Percentiles rank a stretch among this genome's conserved stretches.
Conservation (phyloP, 2,329 filamentous ascomycete genomes). For the Waltergamsia citrina region DNA sequence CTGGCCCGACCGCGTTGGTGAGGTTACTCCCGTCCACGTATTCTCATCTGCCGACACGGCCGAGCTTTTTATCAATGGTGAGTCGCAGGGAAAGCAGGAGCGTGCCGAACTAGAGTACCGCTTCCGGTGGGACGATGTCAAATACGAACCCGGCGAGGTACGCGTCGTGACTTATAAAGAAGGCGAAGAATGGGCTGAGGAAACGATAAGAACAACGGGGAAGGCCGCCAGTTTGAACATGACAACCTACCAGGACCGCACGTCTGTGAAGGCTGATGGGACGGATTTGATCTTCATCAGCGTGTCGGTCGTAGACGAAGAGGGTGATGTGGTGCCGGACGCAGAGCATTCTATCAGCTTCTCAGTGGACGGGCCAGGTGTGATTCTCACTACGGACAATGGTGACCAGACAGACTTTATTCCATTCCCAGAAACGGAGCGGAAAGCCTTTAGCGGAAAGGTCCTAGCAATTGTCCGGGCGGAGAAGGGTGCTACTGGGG, state of each 20-base stretch:
- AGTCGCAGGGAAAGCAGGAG: constrained; percentile 29
- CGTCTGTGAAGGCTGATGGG: constrained; percentile 26
- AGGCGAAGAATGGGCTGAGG: constrained; percentile 33
- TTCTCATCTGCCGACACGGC: constrained; percentile 40
- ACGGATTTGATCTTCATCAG: constrained; percentile 35
- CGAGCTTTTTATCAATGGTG: constrained; percentile 43
- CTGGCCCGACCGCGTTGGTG: constrained; percentile 35
- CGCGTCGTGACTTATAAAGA: constrained; percentile 36
- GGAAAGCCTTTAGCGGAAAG: constrained; percentile 30
- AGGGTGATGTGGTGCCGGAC: constrained; percentile 30
- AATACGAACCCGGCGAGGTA: constrained; percentile 35
- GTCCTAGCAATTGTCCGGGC: constrained; percentile 28
- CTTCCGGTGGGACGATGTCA: constrained; percentile 42
- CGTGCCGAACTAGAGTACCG: constrained; percentile 28
- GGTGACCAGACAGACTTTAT: constrained; percentile 35
- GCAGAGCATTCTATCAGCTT: constrained; percentile 33
- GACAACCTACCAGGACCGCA: constrained; percentile 23
- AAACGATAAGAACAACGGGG: constrained; percentile 29
- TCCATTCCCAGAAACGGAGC: constrained; percentile 25
- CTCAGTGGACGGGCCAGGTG: constrained; percentile 25
- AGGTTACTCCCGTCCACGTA: constrained; percentile 42
- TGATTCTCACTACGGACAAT: constrained; percentile 41
- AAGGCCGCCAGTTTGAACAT: constrained; percentile 24
- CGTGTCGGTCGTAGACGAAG: constrained; percentile 30
- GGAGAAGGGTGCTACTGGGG: constrained; percentile 5